Base-by-base conservation (phyloP, 2,329 filamentous ascomycete genomes). In the Aspergillus neoniger region DNA sequence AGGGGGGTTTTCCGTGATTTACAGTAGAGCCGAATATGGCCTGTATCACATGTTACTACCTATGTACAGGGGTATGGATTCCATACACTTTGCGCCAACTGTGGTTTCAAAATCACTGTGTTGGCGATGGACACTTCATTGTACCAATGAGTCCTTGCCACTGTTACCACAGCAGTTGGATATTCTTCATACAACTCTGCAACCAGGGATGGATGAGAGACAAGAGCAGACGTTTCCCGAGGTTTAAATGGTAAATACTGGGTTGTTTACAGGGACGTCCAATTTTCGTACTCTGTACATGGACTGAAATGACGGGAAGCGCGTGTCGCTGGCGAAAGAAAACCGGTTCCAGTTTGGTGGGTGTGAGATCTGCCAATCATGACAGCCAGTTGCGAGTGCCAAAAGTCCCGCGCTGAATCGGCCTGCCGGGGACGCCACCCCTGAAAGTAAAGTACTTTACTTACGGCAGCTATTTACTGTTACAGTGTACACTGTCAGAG, bases 321-420 rank as follows among this genome's bases (percentile, higher is more conserved):
- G 47, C 25, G 23, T 50, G 47, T 50, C 47, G 30, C 25, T 50
- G 25, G 32, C 21, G 44, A 58, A 47, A 54, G 32, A 59, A 48
- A 55, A 55, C 49, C 54, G 56, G 55, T 63, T 59, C 59, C 56
- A 61, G 55, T 61, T 61, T 61, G 53, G 53, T 17, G 53, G 53
- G 53, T 25, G 39, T 25, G 53, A 23, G 53, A 55, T 55, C 53
- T 55, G 25, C 53, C 53, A 55, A 55, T 55, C 39, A 55, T 28
- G 53, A 28, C n/a, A 41, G n/a, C n/a, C 5, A 8, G 3, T 44
- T 32, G 39, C 32, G 53, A 5, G 23, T 32, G 30, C 39, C 15
- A 47, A 53, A 55, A 44, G 39, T 47, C 53, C 53, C 53, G 53
- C 53, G 39, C 39, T 44, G 39, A 47, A 44, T 43, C 39, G 39